These are phyloP conservation scores for Boletus barrowsii DNA, from an alignment of 768 basidiomycete genomes.

Conservation along the genomic window DNA sequence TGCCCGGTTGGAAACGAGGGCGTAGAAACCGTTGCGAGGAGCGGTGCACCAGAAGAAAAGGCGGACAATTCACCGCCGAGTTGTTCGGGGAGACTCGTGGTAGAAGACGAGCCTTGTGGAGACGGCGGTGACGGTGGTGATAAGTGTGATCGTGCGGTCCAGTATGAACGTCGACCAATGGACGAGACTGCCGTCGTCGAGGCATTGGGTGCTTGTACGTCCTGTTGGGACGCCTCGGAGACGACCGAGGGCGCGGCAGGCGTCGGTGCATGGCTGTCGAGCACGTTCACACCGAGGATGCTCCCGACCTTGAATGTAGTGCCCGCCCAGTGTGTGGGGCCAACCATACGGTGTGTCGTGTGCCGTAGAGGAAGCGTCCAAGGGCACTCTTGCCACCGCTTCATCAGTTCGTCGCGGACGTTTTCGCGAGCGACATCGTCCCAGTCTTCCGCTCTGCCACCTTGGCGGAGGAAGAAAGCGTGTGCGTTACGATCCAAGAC, in stretches of 20 bases:
- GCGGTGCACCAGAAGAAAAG: slow-evolving; percentile 24
- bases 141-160: slow-evolving; percentile 20
- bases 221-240: slow-evolving; percentile 2
- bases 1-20: slow-evolving; percentile 9
- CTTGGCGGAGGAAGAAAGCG: slow-evolving; percentile 59
- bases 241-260: background rate
- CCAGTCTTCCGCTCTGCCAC: slow-evolving; percentile 69
- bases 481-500: slow-evolving; percentile 58
- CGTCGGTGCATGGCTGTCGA: slow-evolving; percentile 30
- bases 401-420: slow-evolving; percentile 54
- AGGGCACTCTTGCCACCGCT: slow-evolving; percentile 62
- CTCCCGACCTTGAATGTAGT: slow-evolving; percentile 74
- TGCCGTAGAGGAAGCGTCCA: slow-evolving; percentile 52
- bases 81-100: slow-evolving; percentile 12
- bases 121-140: slow-evolving; percentile 11
- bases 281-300: slow-evolving; percentile 67
- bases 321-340: slow-evolving; percentile 58
- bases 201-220: slow-evolving; percentile 5
- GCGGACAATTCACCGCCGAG: slow-evolving; percentile 9
- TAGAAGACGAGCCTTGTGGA: slow-evolving; percentile 12
- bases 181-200: slow-evolving; percentile 24
- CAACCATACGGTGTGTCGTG: slow-evolving; percentile 3
- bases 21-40: slow-evolving; percentile 14
- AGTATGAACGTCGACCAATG: slow-evolving; percentile 19
- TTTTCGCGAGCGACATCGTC: slow-evolving; percentile 49